Evolutionary conservation across 2,329 filamentous ascomycete species (phyloP).

Genomic region (Ophiostoma ulmi): DNA sequence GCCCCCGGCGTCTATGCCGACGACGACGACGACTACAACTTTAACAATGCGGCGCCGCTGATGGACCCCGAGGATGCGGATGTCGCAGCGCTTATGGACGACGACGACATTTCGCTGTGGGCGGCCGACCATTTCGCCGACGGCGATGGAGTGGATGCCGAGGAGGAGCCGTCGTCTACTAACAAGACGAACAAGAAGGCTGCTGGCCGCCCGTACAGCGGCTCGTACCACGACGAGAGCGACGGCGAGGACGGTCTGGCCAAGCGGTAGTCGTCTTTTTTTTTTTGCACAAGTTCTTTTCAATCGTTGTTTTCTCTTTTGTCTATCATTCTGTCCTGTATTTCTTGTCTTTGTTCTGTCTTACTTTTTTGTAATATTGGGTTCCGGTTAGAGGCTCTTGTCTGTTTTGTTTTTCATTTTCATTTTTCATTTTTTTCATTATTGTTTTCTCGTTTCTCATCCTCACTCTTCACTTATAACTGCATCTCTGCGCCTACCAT

Average conservation of each 20-base stretch:
- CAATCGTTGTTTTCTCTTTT: background rate
- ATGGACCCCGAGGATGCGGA: slow-evolving; percentile 41
- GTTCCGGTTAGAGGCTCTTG: background rate
- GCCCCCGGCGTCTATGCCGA: slow-evolving; percentile 28
- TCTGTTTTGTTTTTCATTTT: background rate
- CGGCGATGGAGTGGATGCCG: slow-evolving; percentile 25
- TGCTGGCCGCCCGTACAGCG: background rate
- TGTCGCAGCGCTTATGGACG: slow-evolving; percentile 52
- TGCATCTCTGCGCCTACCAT: background rate
- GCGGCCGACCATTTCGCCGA: slow-evolving; percentile 40
- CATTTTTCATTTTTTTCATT: background rate
- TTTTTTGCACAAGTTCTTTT: background rate
- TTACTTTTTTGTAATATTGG: background rate
- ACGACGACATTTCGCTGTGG: slow-evolving; percentile 57
- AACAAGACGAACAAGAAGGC: background rate
- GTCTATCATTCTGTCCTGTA: background rate
- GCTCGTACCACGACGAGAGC: slow-evolving; percentile 23
- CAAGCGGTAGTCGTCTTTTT: slow-evolving; percentile 3
- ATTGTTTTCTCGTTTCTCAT: background rate
- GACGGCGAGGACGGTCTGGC: slow-evolving; percentile 17
- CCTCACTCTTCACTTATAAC: background rate
- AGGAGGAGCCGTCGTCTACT: background rate
- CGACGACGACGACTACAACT: slow-evolving; percentile 40
- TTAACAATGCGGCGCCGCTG: slow-evolving; percentile 29
- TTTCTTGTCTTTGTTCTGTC: background rate